A percentile compares a stretch with the other conserved stretches of the same genome.
These are phyloP conservation scores for Lodderomyces orthopsilosis DNA, from an alignment of 1,139 yeast genomes.

Conservation along the genomic window DNA sequence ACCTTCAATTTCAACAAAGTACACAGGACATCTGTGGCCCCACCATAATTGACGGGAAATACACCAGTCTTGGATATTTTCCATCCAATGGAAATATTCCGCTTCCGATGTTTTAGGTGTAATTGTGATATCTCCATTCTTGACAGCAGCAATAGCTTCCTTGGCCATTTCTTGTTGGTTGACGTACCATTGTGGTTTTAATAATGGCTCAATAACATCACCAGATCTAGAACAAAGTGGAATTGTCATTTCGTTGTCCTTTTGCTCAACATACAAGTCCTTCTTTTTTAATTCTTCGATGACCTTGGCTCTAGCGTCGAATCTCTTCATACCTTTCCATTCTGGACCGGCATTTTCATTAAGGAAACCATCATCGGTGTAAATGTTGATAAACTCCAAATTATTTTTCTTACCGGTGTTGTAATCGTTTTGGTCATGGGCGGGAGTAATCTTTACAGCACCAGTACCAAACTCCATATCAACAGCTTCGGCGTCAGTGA, in stretches of 20 bases:
- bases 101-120: conserved; percentile 87
- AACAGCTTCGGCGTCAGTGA: conserved; percentile 88
- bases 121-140: conserved; percentile 75
- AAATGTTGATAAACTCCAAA: conserved; percentile 82
- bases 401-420: conserved; percentile 91
- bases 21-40: conserved; percentile 99
- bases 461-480: conserved; percentile 99
- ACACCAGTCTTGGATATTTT: conserved; percentile 98
- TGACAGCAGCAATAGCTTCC: conserved; percentile 84
- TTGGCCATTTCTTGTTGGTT: conserved; percentile 86
- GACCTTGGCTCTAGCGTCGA: conserved; percentile 86
- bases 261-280: conserved; percentile 77
- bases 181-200: conserved; percentile 99
- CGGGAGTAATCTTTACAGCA: conserved; percentile 98
- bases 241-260: conserved; percentile 92
- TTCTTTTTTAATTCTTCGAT: conserved; percentile 74
- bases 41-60: conserved; percentile 99
- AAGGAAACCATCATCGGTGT: conserved; percentile 88
- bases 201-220: conserved; percentile 90
- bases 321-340: conserved; percentile 88
- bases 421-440: conserved; percentile 97
- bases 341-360: conserved; percentile 89
- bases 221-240: conserved; percentile 96
- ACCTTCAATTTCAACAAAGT: conserved; percentile 81
- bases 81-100: conserved; percentile 95